Conservation (phyloP, 768 basidiomycete species). For the Rhizopogon vinicolor region DNA sequence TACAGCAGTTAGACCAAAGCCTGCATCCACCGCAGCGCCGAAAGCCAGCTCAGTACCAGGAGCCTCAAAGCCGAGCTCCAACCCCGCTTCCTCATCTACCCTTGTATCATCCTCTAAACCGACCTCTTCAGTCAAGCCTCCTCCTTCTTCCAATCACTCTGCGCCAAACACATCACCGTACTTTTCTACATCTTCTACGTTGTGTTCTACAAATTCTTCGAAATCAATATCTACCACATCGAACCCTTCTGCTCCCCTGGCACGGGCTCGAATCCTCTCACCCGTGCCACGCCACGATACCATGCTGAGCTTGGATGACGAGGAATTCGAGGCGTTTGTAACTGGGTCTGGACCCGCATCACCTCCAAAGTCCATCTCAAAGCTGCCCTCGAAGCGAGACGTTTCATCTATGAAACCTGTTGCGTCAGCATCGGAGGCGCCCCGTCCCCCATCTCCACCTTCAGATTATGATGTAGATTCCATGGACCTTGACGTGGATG, state of each 20-base stretch:
- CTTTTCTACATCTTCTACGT: conserved; percentile 9
- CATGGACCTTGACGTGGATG: conserved; percentile 32
- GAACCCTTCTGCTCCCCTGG: conserved; percentile 28
- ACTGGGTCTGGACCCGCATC: conserved; percentile 6
- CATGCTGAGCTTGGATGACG: conserved; percentile 27
- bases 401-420: background rate
- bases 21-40: background rate
- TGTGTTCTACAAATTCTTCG: conserved; percentile 8
- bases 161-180: conserved; percentile 12
- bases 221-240: conserved; percentile 16
- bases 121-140: conserved; percentile 5
- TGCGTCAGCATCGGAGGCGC: conserved; percentile 3
- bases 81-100: conserved; percentile 8
- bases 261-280: conserved; percentile 17
- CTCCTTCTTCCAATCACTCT: background rate
- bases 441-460: conserved; percentile 16
- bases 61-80: conserved; percentile 4
- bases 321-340: conserved; percentile 5
- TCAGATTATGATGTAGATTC: conserved; percentile 30
- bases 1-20: background rate
- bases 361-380: conserved; percentile 1
- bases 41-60: background rate
- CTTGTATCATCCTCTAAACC: conserved; percentile 8
- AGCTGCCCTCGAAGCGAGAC: conserved; percentile 3
- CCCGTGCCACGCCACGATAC: conserved; percentile 13